Conservation (phyloP, 768 basidiomycete genomes). For the Collybia mongolica region DNA sequence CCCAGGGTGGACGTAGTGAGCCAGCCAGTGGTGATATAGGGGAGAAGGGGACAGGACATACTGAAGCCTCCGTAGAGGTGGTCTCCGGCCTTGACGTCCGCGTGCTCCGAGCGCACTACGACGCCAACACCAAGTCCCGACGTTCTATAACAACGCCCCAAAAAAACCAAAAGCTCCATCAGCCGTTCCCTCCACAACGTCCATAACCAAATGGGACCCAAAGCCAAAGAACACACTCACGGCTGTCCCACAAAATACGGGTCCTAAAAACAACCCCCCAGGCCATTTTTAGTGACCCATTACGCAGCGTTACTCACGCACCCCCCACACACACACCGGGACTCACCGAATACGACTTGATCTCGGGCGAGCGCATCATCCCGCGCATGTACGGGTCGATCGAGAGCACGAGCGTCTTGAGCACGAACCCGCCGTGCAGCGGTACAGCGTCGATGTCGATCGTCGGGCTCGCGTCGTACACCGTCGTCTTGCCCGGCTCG, state of each 20-base stretch:
- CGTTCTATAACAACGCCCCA: too few relatives aligned
- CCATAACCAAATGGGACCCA: too few relatives aligned
- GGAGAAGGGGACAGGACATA: slow-evolving; percentile 11
- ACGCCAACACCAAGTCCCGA: slow-evolving; percentile 35
- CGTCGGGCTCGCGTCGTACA: slow-evolving; percentile 39
- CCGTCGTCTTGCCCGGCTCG: slow-evolving; percentile 42
- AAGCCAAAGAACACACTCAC: not conserved
- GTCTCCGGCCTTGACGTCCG: slow-evolving; percentile 32
- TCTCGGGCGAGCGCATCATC: slow-evolving; percentile 33
- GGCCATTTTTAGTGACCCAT: too few relatives aligned
- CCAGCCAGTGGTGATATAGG: not conserved
- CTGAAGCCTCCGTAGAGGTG: slow-evolving; percentile 36
- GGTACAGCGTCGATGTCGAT: slow-evolving; percentile 53
- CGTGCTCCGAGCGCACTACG: slow-evolving; percentile 39
- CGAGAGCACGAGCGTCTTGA: slow-evolving; percentile 48
- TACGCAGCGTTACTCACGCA: too few relatives aligned
- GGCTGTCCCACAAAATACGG: too few relatives aligned
- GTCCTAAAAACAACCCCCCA: too few relatives aligned
- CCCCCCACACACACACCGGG: too few relatives aligned
- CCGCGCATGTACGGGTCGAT: slow-evolving; percentile 43
- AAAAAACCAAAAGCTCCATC: slow-evolving; percentile 19
- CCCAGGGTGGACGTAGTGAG: too few relatives aligned
- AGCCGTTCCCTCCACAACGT: slow-evolving; percentile 10
- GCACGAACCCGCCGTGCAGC: slow-evolving; percentile 43
- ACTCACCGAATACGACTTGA: slow-evolving; percentile 24